Evolutionary conservation across 495 filamentous ascomycete species (phyloP), one percentile per base, ranked within the genome.

Genomic region (Penicillium manginii): DNA sequence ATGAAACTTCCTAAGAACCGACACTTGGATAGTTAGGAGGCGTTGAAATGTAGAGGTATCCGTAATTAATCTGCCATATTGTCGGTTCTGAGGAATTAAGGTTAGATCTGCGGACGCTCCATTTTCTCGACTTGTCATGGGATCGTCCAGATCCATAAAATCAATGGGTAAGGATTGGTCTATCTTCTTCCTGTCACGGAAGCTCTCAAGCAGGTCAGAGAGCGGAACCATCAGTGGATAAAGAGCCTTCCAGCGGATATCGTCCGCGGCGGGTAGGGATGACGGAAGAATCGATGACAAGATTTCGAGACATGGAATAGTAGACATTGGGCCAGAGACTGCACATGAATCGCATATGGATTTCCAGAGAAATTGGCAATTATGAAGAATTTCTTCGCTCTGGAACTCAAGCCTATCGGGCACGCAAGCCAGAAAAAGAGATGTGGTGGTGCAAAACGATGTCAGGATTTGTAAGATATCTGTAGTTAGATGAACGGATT

Each of bases 91-190:
- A 37, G 55, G 46, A 19, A 74, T 43, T 18, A 81, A 75, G 1
- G 35, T 50, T 21, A 68, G 48, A 9, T 68, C 52, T 11, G 48
- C 52, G 10, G 53, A 59, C 17, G 56, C 3, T n/a, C 78, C 77
- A 59, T 81, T 86, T 47, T 68, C 65, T 47, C 85, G 79, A 3
- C 81, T 80, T 26, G 85, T 82, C 26, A 92, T 86, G 14, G 81
- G 83, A 51, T 88, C 84, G 60, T 96, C 92, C 21, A 96, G 66
- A 55, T 96, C 92, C 90, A 96, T 92, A 14, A 75, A 61, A 62
- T 93, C 87, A 33, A 75, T 71, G 23, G 65, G 55, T 9, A 49
- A 2, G 10, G 46, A 43, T 4, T 52, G 23, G 42, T 55, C 35
- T 51, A 62, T n/a, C 47, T 71, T 70, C n/a, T 71, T 67, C 10